phyloP scores from a whole-genome alignment of 352 stramenopile genomes.

The Phytophthora cryptogea region DNA sequence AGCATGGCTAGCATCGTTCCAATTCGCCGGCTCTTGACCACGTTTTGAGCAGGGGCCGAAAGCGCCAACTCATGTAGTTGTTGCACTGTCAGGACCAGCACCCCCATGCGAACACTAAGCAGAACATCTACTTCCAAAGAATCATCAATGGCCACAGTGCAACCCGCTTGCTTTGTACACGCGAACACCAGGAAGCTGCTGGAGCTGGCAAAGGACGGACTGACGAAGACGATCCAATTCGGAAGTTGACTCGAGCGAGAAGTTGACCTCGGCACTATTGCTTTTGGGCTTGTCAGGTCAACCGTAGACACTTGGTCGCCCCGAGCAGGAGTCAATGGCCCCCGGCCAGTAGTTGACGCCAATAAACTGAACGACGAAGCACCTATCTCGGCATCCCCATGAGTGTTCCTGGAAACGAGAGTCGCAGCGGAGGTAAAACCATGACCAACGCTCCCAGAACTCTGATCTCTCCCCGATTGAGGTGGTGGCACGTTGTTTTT shows the following conservation, averaged over 20 bases:
- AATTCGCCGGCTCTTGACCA: constrained; percentile 39
- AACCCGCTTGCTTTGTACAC: constrained; percentile 13
- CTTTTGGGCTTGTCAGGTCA: constrained; percentile 20
- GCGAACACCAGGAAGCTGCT: constrained; percentile 29
- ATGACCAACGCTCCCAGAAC: neutral
- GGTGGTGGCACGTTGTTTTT: neutral
- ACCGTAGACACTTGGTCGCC: constrained; percentile 7
- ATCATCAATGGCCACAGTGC: constrained; percentile 41
- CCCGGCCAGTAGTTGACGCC: neutral
- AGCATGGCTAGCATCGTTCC: constrained; percentile 43
- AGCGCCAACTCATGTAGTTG: constrained; percentile 30
- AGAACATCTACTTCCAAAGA: constrained; percentile 52
- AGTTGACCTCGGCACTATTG: constrained; percentile 1
- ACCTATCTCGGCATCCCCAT: constrained; percentile 4
- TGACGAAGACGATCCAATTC: constrained; percentile 39
- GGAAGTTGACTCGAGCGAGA: constrained; percentile 2
- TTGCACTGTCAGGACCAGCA: constrained; percentile 28
- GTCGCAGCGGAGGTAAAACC: constrained; percentile 11
- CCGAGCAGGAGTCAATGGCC: neutral
- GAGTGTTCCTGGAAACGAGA: constrained; percentile 4
- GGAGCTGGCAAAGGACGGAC: constrained; percentile 34
- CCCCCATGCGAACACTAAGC: constrained; percentile 45
- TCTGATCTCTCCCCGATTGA: neutral
- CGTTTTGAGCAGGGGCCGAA: constrained; percentile 22
- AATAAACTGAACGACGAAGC: constrained; percentile 27